These are phyloP conservation scores for Rhizophagus sp. DNA, from an alignment of 192 early-diverging fungal genomes.

Conservation along the genomic window DNA sequence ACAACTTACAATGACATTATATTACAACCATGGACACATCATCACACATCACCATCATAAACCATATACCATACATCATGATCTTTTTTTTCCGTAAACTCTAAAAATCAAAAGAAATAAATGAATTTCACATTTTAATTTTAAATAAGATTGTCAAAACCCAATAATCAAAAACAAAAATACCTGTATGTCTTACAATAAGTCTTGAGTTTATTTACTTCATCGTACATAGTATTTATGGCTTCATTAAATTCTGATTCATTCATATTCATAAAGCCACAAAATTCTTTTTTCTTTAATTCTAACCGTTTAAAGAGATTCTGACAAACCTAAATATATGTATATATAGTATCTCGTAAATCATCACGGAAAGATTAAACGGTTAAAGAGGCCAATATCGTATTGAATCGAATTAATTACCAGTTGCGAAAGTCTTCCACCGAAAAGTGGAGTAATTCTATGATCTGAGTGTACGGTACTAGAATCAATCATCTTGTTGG, in stretches of 20 bases:
- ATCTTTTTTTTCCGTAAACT: neutral
- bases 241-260: conserved; percentile 4
- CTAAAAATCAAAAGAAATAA: neutral
- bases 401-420: neutral
- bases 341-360: no score
- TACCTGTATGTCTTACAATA: conserved; percentile 1
- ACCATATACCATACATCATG: neutral
- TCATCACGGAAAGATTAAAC: no score
- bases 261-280: neutral
- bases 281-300: neutral
- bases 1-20: no score
- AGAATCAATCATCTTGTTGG: neutral
- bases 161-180: no score
- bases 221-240: neutral
- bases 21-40: no score
- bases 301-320: conserved; percentile 8
- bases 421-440: neutral
- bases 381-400: no score
- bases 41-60: no score
- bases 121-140: neutral
- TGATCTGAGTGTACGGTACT: neutral
- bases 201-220: neutral
- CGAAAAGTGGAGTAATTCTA: neutral
- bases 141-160: no score
- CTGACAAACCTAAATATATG: neutral